Percentiles rank a stretch among this genome's conserved stretches.
phyloP scores from a whole-genome alignment of 208 protist genomes.

The Leishmania tropica region DNA sequence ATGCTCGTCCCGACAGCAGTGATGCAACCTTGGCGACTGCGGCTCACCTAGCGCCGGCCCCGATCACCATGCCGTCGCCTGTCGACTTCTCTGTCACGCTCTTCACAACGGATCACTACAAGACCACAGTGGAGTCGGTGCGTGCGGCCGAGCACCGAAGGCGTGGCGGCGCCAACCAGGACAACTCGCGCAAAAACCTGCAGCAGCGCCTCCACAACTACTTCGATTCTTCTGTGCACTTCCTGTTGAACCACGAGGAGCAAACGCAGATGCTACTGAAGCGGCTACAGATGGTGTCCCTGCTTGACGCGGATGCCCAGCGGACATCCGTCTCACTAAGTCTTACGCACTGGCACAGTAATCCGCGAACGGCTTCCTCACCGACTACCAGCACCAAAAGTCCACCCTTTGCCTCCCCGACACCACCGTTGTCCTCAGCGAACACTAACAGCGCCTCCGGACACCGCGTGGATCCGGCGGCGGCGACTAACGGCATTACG shows the following conservation, averaged over 20 bases:
- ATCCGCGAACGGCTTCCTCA: conserved; percentile 1
- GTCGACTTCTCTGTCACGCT: conserved; percentile 16
- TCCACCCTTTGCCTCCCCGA: neutral
- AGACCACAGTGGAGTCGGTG: conserved; percentile 32
- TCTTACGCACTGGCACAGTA: conserved; percentile 46
- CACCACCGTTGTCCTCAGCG: neutral
- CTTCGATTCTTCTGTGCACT: conserved; percentile 74
- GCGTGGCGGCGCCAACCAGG: conserved; percentile 25
- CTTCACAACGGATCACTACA: conserved; percentile 36
- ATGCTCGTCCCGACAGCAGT: conserved; percentile 3
- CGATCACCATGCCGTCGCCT: conserved; percentile 12
- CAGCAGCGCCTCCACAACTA: conserved; percentile 57
- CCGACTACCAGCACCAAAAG: conserved; percentile 4
- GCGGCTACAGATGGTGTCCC: conserved; percentile 72
- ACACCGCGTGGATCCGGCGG: conserved; percentile 9
- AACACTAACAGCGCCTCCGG: neutral
- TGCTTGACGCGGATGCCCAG: conserved; percentile 60
- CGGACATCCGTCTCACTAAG: conserved; percentile 48
- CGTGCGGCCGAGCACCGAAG: conserved; percentile 25
- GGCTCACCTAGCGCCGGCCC: neutral
- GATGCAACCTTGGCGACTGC: neutral
- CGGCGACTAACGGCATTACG: conserved; percentile 17
- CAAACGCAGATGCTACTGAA: conserved; percentile 62
- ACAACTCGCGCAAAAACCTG: conserved; percentile 34
- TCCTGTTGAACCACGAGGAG: conserved; percentile 70